Conservation (phyloP, 2,329 filamentous ascomycete genomes). For the Cytospora leucostoma region DNA sequence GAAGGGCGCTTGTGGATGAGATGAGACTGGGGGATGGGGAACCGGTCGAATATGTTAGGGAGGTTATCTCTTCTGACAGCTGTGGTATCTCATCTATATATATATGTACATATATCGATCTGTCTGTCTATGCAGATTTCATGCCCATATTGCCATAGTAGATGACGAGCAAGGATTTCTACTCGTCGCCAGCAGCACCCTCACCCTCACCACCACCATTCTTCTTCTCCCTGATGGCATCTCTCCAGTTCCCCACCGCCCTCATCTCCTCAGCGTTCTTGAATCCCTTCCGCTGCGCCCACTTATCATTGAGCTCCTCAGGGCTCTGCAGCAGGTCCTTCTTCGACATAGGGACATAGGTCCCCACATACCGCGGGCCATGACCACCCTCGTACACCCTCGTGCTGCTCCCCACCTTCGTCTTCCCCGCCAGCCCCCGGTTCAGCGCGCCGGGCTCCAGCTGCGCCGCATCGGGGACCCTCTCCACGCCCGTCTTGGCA, state of each 20-base stretch:
- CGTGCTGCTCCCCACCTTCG: constrained; percentile 33
- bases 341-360: constrained; percentile 58
- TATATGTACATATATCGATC: constrained; percentile 1
- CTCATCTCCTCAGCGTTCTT: constrained; percentile 52
- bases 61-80: not conserved
- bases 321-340: constrained; percentile 51
- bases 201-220: constrained; percentile 4
- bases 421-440: constrained; percentile 29
- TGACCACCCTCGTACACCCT: constrained; percentile 59
- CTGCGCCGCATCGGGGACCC: constrained; percentile 43
- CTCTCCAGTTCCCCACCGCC: constrained; percentile 40
- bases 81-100: not conserved
- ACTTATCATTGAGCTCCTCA: constrained; percentile 60
- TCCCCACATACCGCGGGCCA: constrained; percentile 50
- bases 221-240: constrained; percentile 34
- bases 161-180: not conserved
- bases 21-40: not conserved
- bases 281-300: constrained; percentile 63
- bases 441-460: constrained; percentile 32
- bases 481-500: constrained; percentile 36
- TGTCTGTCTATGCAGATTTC: not conserved
- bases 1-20: constrained; percentile 30
- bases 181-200: not conserved
- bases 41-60: too few relatives aligned
- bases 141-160: not conserved